Conservation (phyloP, 345 rosid species). For the Salix arbutifolia region DNA sequence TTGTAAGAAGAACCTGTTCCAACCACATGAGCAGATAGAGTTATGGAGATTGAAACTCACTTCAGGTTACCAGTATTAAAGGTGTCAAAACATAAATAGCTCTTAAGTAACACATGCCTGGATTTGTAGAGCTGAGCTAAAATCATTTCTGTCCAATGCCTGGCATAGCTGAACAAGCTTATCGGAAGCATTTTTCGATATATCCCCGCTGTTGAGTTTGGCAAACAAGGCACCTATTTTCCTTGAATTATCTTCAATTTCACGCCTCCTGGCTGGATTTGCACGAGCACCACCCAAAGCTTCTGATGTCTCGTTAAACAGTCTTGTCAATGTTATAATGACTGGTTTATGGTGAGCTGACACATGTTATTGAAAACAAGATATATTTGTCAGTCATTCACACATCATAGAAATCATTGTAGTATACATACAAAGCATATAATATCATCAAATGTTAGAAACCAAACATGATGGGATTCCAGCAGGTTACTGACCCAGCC, state of each 20-base stretch:
- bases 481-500: background rate
- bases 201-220: slow-evolving; percentile 85
- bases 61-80: background rate
- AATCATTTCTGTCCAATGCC: slow-evolving; percentile 78
- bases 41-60: background rate
- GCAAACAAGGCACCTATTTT: slow-evolving; percentile 90
- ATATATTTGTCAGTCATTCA: background rate
- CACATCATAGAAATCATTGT: background rate
- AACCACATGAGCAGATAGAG: background rate
- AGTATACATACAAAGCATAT: background rate
- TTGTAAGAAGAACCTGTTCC: slow-evolving; percentile 77
- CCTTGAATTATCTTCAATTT: slow-evolving; percentile 92
- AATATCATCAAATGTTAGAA: background rate
- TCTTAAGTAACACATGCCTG: slow-evolving; percentile 46
- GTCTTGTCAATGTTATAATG: slow-evolving; percentile 71
- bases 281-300: slow-evolving; percentile 93
- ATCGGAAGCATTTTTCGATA: slow-evolving; percentile 86
- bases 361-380: slow-evolving; percentile 20
- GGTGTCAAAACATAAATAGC: background rate
- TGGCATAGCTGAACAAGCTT: slow-evolving; percentile 87
- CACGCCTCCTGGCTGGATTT: slow-evolving; percentile 81
- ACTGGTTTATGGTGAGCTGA: slow-evolving; percentile 77
- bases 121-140: slow-evolving; percentile 74
- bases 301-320: slow-evolving; percentile 92
- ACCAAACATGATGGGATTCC: background rate